phyloP scores from a whole-genome alignment of 306 rosid species.

The Rosa lucieae region DNA sequence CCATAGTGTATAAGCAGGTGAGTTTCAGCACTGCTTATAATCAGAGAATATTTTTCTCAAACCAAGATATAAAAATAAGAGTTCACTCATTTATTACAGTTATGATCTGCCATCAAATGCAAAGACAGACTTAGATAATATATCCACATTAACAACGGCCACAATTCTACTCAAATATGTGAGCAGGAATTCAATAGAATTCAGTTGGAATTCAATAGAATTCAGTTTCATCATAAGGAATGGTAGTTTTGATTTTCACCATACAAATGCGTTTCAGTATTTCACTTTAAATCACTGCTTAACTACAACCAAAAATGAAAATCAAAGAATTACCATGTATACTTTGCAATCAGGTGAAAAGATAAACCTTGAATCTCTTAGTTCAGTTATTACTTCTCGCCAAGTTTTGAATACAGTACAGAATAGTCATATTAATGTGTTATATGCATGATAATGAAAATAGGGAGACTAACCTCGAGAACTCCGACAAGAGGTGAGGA shows the following conservation, averaged over 20 bases:
- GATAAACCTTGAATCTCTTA: background rate
- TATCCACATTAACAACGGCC: too few relatives aligned
- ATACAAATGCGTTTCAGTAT: background rate
- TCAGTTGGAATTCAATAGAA: background rate
- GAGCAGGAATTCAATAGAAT: too few relatives aligned
- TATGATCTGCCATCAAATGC: too few relatives aligned
- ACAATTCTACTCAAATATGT: too few relatives aligned
- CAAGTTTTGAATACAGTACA: background rate
- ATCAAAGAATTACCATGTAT: background rate
- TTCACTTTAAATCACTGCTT: background rate
- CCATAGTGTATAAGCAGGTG: background rate
- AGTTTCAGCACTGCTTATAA: background rate
- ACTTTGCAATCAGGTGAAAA: background rate
- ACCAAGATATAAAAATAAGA: too few relatives aligned
- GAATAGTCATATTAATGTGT: background rate
- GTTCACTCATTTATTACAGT: too few relatives aligned
- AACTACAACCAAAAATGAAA: background rate
- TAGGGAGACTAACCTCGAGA: slow-evolving; percentile 57
- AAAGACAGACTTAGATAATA: too few relatives aligned
- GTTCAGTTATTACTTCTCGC: background rate
- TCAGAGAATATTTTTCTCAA: too few relatives aligned
- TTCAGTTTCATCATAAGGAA: background rate
- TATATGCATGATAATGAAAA: background rate
- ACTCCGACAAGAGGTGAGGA: slow-evolving; percentile 93
- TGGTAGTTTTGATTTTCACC: background rate